Conservation (phyloP, 352 stramenopile genomes). For the Phytophthora podocarpi region DNA sequence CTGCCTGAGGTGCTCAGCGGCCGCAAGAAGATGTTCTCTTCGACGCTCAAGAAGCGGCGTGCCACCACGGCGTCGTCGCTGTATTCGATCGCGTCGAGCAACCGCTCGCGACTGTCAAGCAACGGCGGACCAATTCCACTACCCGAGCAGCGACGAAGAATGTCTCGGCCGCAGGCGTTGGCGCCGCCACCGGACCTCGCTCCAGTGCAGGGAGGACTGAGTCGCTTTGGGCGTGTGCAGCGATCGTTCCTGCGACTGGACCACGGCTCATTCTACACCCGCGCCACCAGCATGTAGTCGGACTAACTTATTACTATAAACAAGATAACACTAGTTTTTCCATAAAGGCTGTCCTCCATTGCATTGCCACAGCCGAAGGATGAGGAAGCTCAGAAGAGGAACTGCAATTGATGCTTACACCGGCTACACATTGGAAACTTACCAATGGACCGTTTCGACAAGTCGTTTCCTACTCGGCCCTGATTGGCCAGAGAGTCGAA, state of each 20-base stretch:
- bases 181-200: slow-evolving; percentile 10
- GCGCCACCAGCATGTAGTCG: slow-evolving; percentile 42
- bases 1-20: slow-evolving; percentile 45
- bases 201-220: slow-evolving; percentile 27
- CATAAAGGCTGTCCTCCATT: neutral
- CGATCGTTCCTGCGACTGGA: slow-evolving; percentile 44
- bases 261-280: slow-evolving; percentile 51
- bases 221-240: slow-evolving; percentile 38
- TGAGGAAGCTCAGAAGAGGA: neutral
- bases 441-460: no score
- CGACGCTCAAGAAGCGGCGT: slow-evolving; percentile 45
- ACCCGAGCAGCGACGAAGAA: slow-evolving; percentile 31
- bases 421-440: no score
- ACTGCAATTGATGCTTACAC: neutral
- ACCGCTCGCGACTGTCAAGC: slow-evolving; percentile 42
- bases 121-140: slow-evolving; percentile 31
- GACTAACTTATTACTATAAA: slow-evolving; percentile 43
- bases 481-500: no score
- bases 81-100: slow-evolving; percentile 49
- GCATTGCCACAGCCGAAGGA: neutral
- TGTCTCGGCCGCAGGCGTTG: slow-evolving; percentile 33
- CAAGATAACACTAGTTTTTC: slow-evolving; percentile 20
- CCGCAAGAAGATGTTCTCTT: slow-evolving; percentile 55
- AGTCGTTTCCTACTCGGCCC: no score
- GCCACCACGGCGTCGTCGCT: slow-evolving; percentile 44